phyloP scores from a whole-genome alignment of 2,329 filamentous ascomycete genomes.

The Colletotrichum sidae region DNA sequence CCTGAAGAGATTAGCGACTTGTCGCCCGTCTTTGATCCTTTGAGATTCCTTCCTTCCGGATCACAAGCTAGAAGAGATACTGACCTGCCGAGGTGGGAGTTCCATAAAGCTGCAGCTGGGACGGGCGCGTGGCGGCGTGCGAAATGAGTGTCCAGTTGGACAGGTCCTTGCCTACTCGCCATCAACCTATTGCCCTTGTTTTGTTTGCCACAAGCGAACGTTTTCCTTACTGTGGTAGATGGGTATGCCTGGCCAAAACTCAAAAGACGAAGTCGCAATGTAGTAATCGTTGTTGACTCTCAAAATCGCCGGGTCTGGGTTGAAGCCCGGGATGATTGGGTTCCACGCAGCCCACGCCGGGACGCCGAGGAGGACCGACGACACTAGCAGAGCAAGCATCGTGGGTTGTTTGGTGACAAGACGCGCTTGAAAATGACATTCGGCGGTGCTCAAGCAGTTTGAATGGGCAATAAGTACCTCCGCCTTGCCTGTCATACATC shows the following conservation, averaged over 20 bases:
- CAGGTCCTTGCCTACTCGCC: slow-evolving; percentile 52
- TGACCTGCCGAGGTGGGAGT: slow-evolving; percentile 13
- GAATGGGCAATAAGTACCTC: too few species aligned
- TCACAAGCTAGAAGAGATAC: too few species aligned
- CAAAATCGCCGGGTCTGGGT: slow-evolving; percentile 65
- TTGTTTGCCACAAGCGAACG: not conserved
- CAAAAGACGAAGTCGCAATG: slow-evolving; percentile 65
- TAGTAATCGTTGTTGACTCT: slow-evolving; percentile 62
- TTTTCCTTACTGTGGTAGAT: slow-evolving; percentile 55
- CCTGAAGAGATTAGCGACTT: too few species aligned
- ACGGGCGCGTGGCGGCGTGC: slow-evolving; percentile 34
- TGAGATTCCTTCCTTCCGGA: too few species aligned
- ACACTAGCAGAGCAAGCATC: too few species aligned
- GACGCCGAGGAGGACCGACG: not conserved
- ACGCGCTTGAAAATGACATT: too few species aligned
- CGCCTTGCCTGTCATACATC: not conserved
- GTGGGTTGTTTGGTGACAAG: too few species aligned
- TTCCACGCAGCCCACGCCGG: slow-evolving; percentile 42
- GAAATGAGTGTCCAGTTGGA: slow-evolving; percentile 51
- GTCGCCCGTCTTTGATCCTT: too few species aligned
- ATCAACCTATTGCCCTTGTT: too few species aligned
- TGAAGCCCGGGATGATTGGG: slow-evolving; percentile 65
- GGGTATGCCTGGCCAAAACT: slow-evolving; percentile 64
- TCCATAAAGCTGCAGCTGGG: slow-evolving; percentile 25
- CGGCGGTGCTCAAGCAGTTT: too few species aligned